Base-by-base conservation (phyloP, 805 yeast species). In the Saturnispora diversa region DNA sequence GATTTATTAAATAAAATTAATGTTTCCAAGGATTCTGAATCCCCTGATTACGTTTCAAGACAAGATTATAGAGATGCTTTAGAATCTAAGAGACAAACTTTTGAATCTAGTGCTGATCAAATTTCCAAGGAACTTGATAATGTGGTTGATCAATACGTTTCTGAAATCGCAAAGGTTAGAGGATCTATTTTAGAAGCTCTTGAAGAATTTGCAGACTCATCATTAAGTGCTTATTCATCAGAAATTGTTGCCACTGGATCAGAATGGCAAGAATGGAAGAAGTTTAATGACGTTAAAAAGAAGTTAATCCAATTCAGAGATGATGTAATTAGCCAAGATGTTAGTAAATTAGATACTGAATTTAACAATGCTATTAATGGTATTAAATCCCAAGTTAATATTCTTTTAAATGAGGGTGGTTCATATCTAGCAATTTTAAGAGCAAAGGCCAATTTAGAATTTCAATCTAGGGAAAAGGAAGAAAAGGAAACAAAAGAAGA, bases 121-220 rank as follows among this genome's bases (percentile, higher is more conserved):
- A 56, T 71, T 29, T 59, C 63, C 15, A 47, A 45, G 2, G 52
- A 58, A 19, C 51, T 70, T 37, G 48, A 52, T 10, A 41, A 52
- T 6, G 48, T 58, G 10, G 57, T 65, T 31, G 48, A 56, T 17
- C 51, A 50, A 4, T 59, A 66, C 19, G 63, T 69, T 31, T 50
- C 58, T 3, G 59, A 50, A 20, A 44, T 63, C 16, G 42, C 52
- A 10, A 40, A 41, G 5, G 34, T 65, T 25, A 68, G 74, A 51
- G 54, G 62, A 16, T 55, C 63, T 16, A 69, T 79, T 27, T 67
- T 81, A 39, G 88, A 83, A 47, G 69, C 79, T 0, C 70, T 78
- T 54, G 88, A 82, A 56, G 82, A 82, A 45, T 83, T 82, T 66
- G 77, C 80, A 5, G 87, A 81, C 40, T 71, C 75, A 6, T 68